Base-by-base conservation (phyloP, 2,329 filamentous ascomycete genomes). In the Alternaria triticimaculans region DNA sequence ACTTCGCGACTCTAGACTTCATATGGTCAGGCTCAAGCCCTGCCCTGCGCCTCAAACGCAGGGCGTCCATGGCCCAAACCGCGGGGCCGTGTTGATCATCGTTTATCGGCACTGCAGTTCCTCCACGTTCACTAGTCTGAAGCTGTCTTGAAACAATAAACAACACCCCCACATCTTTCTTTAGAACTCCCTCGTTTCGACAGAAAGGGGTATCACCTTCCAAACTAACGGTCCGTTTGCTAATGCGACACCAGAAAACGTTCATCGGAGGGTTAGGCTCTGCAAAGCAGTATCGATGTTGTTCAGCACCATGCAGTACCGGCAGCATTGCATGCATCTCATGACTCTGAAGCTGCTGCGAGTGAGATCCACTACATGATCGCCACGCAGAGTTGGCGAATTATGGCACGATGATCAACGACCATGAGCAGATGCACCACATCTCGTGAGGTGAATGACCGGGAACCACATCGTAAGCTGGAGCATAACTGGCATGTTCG, bases 181-280 rank as follows among this genome's bases (percentile, higher is more conserved):
- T 72, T 73, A 68, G 71, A 65, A 71, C 43, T 50, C 50, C 3
- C 14, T 30, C 60, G 65, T 70, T 72, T 72, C 69, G 60, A 62
- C 45, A 60, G 25, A 55, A 49, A 46, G 55, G 51, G 62, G 45
- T 44, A 41, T 20, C 48, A 66, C 18, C 25, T 54, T 37, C 30
- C 21, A 55, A 45, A 48, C 46, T 44, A 43, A 26, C 26, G 48
- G 33, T 56, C 46, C 30, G 21, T 18, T 14, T 51, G 43, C 55
- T 53, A 62, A 56, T 55, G 50, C n/a, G 26, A 43, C 58, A 41
- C 53, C 43, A 30, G 58, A 59, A 59, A 18, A 15, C 14, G 28
- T 58, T 44, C 9, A 58, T 10, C 18, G 43, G 33, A 53, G 12
- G 15, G 11, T 41, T 21, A 18, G 41, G 43, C 26, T 50, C 14